Base-by-base conservation (phyloP, 129 eudicot genomes). In the Pulicaria dysenterica region DNA sequence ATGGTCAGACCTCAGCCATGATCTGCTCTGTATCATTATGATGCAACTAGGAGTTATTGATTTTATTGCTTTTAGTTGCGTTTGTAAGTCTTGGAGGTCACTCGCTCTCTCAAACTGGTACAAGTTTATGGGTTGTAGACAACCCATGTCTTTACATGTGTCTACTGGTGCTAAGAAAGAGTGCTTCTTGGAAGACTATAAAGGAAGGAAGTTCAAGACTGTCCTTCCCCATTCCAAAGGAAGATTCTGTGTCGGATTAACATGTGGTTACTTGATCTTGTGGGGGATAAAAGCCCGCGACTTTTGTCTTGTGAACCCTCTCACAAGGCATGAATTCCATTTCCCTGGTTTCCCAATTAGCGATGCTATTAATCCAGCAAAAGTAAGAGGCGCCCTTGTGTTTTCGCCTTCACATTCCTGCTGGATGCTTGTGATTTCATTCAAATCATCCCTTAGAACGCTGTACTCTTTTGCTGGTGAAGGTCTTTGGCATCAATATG, bases 231-330 rank as follows among this genome's bases (percentile, higher is more conserved):
- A 7, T 60, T 24, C 19, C 38, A 7, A 19, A 9, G 31, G 48
- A 9, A 62, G 73, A 3, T 13, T 24, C 5, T 63, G 50, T 64
- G 8, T 78, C 2, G 82, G 77, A 38, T 7, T 72, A 61, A 71
- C 82, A 11, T 55, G 53, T 55, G 82, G 78, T 40, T 72, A 72
- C 73, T 37, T 78, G 55, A 64, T 78, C 39, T 12, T 78, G 14
- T 66, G 4, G 0, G 11, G 14, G 45, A 41, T 5, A 11, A 17
- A 3, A n/a, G 17, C 15, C 34, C 4, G 3, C 1, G 58, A 54
- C 13, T 72, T 72, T 41, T 71, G 45, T 39, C 78, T 71, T 45
- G 73, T 78, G 73, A 78, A 71, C 34, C 82, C 73, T 3, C 10
- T 78, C 45, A 78, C 78, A 36, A 71, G 68, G 76, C 59, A 53